Conservation (phyloP, 208 protist species). For the Tetramitus jugosus region DNA sequence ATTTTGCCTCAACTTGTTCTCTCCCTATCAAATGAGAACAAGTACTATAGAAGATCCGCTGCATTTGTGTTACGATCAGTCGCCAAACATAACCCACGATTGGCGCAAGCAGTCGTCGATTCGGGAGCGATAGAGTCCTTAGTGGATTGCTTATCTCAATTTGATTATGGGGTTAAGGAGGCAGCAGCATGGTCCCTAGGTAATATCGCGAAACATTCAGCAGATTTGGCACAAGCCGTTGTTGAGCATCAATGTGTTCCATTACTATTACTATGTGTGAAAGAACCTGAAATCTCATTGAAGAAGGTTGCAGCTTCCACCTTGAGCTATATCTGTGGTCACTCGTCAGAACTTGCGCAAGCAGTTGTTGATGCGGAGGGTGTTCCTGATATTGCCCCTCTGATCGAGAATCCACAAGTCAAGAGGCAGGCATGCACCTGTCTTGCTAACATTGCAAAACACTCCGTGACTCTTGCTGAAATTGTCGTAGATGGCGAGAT, state of each 20-base stretch:
- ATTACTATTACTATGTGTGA: conserved; percentile 89
- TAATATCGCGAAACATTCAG: conserved; percentile 92
- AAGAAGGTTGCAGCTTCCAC: conserved; percentile 90
- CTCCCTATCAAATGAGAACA: conserved; percentile 89
- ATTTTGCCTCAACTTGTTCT: conserved; percentile 95
- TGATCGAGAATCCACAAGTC: conserved; percentile 84
- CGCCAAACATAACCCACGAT: conserved; percentile 85
- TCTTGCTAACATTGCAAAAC: conserved; percentile 94
- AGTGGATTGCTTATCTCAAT: conserved; percentile 91
- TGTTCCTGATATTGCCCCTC: conserved; percentile 89
- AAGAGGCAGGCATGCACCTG: conserved; percentile 87
- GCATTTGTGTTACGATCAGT: conserved; percentile 93
- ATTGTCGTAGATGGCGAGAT: conserved; percentile 96
- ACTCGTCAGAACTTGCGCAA: conserved; percentile 87
- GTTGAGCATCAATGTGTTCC: conserved; percentile 90
- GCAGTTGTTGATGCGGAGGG: conserved; percentile 87
- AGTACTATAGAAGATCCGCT: conserved; percentile 95
- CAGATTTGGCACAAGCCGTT: conserved; percentile 71
- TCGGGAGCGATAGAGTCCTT: conserved; percentile 87
- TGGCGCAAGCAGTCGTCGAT: conserved; percentile 93
- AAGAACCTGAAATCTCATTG: conserved; percentile 93
- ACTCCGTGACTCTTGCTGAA: conserved; percentile 94
- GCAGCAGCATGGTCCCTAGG: conserved; percentile 91
- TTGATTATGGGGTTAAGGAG: conserved; percentile 95
- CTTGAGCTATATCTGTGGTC: conserved; percentile 87